These are phyloP conservation scores for Neopestalotiopsis sp. DNA, from an alignment of 2,329 filamentous ascomycete species.

Conservation along the genomic window DNA sequence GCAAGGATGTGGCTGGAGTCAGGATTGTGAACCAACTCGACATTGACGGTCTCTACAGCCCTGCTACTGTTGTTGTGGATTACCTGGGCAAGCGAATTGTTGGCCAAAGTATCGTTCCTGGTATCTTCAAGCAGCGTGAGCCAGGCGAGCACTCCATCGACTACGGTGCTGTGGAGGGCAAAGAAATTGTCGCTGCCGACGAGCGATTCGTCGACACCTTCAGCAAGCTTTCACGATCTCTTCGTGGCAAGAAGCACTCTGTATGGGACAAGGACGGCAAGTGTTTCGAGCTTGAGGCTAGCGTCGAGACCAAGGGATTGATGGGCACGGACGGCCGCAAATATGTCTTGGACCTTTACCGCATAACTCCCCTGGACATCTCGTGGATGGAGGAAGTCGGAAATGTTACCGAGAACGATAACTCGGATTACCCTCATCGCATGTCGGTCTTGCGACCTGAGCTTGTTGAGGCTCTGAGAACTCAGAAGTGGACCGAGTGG, in stretches of 20 bases:
- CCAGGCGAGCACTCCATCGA: slow-evolving; percentile 98
- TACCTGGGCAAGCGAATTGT: slow-evolving; percentile 97
- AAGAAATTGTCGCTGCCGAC: slow-evolving; percentile 91
- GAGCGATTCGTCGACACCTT: slow-evolving; percentile 85
- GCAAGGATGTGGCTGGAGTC: slow-evolving; percentile 94
- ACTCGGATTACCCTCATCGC: slow-evolving; percentile 80
- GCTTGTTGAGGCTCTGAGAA: slow-evolving; percentile 84
- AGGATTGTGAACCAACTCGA: slow-evolving; percentile 96
- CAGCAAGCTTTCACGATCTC: slow-evolving; percentile 85
- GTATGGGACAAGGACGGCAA: slow-evolving; percentile 98
- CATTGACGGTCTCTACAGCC: slow-evolving; percentile 91
- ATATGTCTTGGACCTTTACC: slow-evolving; percentile 96
- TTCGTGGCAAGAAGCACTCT: slow-evolving; percentile 91
- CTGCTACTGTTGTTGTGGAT: slow-evolving; percentile 94
- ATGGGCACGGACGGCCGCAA: slow-evolving; percentile 95
- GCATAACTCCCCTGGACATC: slow-evolving; percentile 90
- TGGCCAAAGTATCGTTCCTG: slow-evolving; percentile 96
- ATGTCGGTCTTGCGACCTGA: slow-evolving; percentile 95
- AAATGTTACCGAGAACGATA: slow-evolving; percentile 43
- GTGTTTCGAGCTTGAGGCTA: slow-evolving; percentile 89
- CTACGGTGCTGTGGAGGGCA: slow-evolving; percentile 96
- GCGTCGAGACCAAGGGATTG: slow-evolving; percentile 97
- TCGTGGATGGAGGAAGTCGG: slow-evolving; percentile 83
- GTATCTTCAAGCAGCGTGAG: slow-evolving; percentile 98
- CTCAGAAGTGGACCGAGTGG: slow-evolving; percentile 87